These are phyloP conservation scores for Nitzschia sp. DNA, from an alignment of 108 stramenopile genomes.

Conservation along the genomic window DNA sequence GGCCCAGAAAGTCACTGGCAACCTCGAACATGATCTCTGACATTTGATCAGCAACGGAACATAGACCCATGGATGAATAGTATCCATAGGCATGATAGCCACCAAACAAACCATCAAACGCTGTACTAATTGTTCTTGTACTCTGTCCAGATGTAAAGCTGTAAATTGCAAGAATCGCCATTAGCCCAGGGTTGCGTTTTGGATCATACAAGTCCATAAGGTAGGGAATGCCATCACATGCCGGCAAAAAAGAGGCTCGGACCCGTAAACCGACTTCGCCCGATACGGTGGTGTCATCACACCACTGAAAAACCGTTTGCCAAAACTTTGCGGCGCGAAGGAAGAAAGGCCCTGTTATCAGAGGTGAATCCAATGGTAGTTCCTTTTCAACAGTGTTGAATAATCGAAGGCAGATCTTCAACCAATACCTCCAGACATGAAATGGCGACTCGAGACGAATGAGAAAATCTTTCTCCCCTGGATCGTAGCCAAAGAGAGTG, in stretches of 20 bases:
- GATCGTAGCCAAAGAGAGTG: conserved; percentile 16
- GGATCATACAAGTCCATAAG: no score
- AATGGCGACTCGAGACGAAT: conserved; percentile 7
- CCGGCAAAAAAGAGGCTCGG: conserved; percentile 7
- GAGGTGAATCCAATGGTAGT: background rate
- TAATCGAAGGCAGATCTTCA: background rate
- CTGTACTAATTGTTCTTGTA: background rate
- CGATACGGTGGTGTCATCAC: background rate
- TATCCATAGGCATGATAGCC: conserved; percentile 47
- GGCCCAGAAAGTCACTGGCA: conserved; percentile 11
- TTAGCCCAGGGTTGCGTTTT: background rate
- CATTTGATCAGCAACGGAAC: background rate
- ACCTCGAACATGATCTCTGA: background rate
- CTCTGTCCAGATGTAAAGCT: conserved; percentile 34
- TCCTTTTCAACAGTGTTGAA: background rate
- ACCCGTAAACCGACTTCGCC: background rate
- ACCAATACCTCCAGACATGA: conserved; percentile 30
- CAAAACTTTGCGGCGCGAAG: conserved; percentile 49
- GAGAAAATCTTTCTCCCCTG: background rate
- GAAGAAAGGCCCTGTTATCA: conserved; percentile 37
- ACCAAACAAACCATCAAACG: conserved; percentile 48
- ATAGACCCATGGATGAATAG: conserved; percentile 18
- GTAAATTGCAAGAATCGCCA: conserved; percentile 25
- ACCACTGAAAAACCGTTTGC: conserved; percentile 46
- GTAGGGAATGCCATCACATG: background rate